These are phyloP conservation scores for Tricholoma terreum DNA, from an alignment of 768 basidiomycete species.

Conservation along the genomic window DNA sequence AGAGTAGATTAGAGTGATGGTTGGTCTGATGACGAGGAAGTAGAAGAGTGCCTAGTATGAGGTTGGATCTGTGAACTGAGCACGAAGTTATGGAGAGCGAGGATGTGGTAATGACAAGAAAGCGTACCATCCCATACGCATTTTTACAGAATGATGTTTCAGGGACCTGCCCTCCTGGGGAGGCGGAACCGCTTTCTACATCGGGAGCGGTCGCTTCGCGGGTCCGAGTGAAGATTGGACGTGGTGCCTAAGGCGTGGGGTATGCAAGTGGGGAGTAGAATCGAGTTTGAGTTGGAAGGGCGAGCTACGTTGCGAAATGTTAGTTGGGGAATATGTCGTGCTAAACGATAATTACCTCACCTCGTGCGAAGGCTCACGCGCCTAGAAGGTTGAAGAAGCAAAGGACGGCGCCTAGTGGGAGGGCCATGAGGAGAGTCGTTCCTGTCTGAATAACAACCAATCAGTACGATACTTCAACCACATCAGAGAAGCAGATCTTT, in stretches of 20 bases:
- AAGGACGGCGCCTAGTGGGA: slow-evolving; percentile 73
- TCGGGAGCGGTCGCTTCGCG: slow-evolving; percentile 48
- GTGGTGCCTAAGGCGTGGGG: slow-evolving; percentile 60
- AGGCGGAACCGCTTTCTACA: slow-evolving; percentile 41
- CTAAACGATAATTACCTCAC: slow-evolving; percentile 46
- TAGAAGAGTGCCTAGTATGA: slow-evolving; percentile 89
- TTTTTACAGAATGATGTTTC: slow-evolving; percentile 81
- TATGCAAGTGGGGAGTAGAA: slow-evolving; percentile 70
- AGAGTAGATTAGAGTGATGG: slow-evolving; percentile 78
- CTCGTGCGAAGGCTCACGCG: slow-evolving; percentile 66
- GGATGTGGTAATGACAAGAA: neutral
- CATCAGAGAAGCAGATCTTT: neutral
- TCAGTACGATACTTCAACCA: neutral
- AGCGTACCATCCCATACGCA: slow-evolving; percentile 72
- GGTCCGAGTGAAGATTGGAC: slow-evolving; percentile 70
- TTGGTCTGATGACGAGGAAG: slow-evolving; percentile 83
- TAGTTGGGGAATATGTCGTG: neutral
- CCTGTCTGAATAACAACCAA: slow-evolving; percentile 49
- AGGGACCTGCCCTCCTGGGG: slow-evolving; percentile 31
- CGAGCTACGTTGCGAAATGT: slow-evolving; percentile 39
- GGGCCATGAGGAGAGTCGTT: slow-evolving; percentile 74
- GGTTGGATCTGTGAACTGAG: slow-evolving; percentile 74
- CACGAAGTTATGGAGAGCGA: neutral
- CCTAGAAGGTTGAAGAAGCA: slow-evolving; percentile 78
- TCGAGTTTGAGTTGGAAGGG: slow-evolving; percentile 60